These are phyloP conservation scores for Auricularia cornea DNA, from an alignment of 768 basidiomycete species.

Conservation along the genomic window DNA sequence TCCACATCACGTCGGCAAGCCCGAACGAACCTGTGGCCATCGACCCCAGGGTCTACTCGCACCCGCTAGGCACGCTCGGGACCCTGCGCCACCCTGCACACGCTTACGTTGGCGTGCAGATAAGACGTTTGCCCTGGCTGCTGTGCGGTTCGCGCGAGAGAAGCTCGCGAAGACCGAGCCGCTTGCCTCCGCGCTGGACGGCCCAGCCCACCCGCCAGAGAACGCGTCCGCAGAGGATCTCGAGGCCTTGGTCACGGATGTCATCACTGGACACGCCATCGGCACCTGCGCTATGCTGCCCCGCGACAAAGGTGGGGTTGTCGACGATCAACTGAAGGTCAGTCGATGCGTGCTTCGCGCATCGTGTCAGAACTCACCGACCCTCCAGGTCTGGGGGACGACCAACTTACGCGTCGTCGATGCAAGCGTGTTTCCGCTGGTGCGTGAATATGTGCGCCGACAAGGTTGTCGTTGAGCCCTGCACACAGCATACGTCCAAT, in stretches of 20 bases:
- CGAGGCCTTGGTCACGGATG: not conserved
- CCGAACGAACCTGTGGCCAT: not conserved
- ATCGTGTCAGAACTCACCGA: not conserved
- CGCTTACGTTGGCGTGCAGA: not conserved
- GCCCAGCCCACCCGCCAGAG: not conserved
- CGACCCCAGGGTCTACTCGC: not conserved
- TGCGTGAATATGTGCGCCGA: not conserved
- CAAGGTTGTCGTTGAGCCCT: not conserved
- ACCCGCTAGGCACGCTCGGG: not conserved
- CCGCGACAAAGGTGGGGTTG: constrained; percentile 48
- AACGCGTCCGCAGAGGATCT: not conserved
- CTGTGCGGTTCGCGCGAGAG: not conserved
- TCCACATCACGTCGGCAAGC: not conserved
- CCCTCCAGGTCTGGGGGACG: constrained; percentile 48
- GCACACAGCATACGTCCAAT: not conserved
- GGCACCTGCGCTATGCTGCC: constrained; percentile 59
- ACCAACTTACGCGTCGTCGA: constrained; percentile 51
- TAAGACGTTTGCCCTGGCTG: not conserved
- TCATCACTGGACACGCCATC: constrained; percentile 23
- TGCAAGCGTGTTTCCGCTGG: constrained; percentile 42
- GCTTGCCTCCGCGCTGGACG: not conserved
- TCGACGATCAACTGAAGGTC: constrained; percentile 49
- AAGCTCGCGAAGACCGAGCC: constrained; percentile 1
- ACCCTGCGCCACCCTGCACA: not conserved
- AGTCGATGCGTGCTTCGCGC: not conserved